Base-by-base conservation (phyloP, 129 eudicot genomes). In the Ambrosia trifida region DNA sequence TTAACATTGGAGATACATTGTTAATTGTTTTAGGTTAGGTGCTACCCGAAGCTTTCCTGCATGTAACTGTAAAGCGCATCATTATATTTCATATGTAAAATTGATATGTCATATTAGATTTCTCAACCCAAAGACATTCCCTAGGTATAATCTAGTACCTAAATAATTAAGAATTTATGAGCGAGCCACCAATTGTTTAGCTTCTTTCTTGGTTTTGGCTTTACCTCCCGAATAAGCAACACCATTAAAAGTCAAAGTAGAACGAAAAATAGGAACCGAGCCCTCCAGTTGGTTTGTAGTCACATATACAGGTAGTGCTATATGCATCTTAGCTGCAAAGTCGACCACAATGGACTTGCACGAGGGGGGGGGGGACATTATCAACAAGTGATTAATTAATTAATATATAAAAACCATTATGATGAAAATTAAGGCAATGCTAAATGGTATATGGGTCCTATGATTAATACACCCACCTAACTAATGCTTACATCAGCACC, bases 101-200 rank as follows among this genome's bases (percentile, higher is more conserved):
- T n/a, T n/a, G n/a, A n/a, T n/a, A n/a, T n/a, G n/a, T n/a, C n/a
- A n/a, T n/a, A n/a, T n/a, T n/a, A n/a, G n/a, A n/a, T n/a, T n/a
- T n/a, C n/a, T n/a, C n/a, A n/a, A n/a, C n/a, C n/a, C n/a, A n/a
- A n/a, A n/a, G n/a, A n/a, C n/a, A n/a, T n/a, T n/a, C n/a, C n/a
- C n/a, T n/a, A n/a, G n/a, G n/a, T n/a, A n/a, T n/a, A n/a, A n/a
- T n/a, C n/a, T n/a, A n/a, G n/a, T 24, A 24, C 28, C 28, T 24
- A 24, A 24, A 14, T 77, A 85, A 89, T 83, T 85, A 1, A 81
- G 31, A 54, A 88, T 81, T 4, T 57, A 87, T 4, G 75, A 83
- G 50, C 87, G 85, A 52, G 89, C 91, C 18, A 82, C 91, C 63
- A 81, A 11, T 41, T 83, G 89, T 32, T 81, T 81, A 63, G 91